These are phyloP conservation scores for Pontederia crassipes DNA, from an alignment of 176 grass and related monocot genomes.

Conservation along the genomic window DNA sequence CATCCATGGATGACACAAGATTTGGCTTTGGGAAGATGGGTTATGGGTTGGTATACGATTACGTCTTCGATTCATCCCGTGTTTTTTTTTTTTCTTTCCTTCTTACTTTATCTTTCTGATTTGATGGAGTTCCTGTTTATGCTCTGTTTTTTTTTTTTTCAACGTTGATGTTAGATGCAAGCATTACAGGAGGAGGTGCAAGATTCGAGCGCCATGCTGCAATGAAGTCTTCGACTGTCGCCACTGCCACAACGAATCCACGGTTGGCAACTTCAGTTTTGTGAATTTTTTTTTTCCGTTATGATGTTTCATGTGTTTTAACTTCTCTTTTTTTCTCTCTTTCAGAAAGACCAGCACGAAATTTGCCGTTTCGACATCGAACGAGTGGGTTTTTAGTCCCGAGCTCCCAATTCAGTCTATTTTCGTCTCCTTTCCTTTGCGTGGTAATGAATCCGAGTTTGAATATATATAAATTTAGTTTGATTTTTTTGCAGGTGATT, in stretches of 20 bases:
- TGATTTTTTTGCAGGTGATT: conserved; percentile 34
- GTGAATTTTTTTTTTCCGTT: background rate
- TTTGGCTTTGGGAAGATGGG: conserved; percentile 71
- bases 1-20: conserved; percentile 17
- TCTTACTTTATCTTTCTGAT: background rate
- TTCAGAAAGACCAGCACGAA: conserved; percentile 73
- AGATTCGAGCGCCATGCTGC: conserved; percentile 78
- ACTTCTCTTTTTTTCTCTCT: background rate
- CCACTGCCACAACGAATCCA: conserved; percentile 89
- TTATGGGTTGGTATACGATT: conserved; percentile 28
- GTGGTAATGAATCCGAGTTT: background rate
- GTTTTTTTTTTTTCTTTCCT: background rate
- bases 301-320: background rate
- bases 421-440: background rate
- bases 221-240: conserved; percentile 74
- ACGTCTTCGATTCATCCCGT: background rate
- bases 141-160: background rate
- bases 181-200: conserved; percentile 82
- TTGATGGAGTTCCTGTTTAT: too few relatives aligned
- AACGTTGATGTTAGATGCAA: conserved; percentile 46
- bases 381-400: conserved; percentile 27
- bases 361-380: conserved; percentile 50
- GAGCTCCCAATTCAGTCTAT: background rate
- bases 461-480: background rate
- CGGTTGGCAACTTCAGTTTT: conserved; percentile 18